Percentiles rank a stretch among this genome's conserved stretches.
Conservation (phyloP, 1,284 basidiomycete genomes). For the Leccinum subrobustum region DNA sequence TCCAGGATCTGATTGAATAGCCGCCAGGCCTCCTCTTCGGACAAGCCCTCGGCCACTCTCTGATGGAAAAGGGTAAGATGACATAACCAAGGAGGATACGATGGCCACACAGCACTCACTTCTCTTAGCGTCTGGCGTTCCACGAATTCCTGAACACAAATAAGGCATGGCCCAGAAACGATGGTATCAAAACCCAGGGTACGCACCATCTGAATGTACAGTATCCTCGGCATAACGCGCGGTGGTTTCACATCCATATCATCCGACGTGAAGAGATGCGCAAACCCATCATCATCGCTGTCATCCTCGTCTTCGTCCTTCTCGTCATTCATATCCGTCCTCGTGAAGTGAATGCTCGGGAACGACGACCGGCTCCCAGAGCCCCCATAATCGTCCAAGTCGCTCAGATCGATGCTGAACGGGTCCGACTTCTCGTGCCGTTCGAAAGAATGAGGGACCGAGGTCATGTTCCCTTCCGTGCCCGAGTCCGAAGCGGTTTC, state of each 20-base stretch:
- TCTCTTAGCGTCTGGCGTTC: slow-evolving; percentile 82
- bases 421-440: slow-evolving; percentile 40
- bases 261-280: slow-evolving; percentile 36
- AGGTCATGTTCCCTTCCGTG: slow-evolving; percentile 50
- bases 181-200: not conserved
- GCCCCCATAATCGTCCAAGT: slow-evolving; percentile 52
- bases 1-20: slow-evolving; percentile 92
- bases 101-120: slow-evolving; percentile 37
- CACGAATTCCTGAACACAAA: slow-evolving; percentile 72
- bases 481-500: slow-evolving; percentile 41
- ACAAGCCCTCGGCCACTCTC: slow-evolving; percentile 77
- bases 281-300: slow-evolving; percentile 39
- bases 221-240: slow-evolving; percentile 54
- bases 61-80: slow-evolving; percentile 30
- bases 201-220: slow-evolving; percentile 85
- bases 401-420: slow-evolving; percentile 59
- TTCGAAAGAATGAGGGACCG: slow-evolving; percentile 45
- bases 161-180: not conserved
- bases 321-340: slow-evolving; percentile 39
- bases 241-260: slow-evolving; percentile 32
- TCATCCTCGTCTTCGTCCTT: slow-evolving; percentile 40
- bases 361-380: slow-evolving; percentile 60
- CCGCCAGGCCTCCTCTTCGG: slow-evolving; percentile 86
- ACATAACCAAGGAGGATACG: not conserved
- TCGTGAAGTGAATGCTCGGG: slow-evolving; percentile 76